Base-by-base conservation (phyloP, 2,329 filamentous ascomycete genomes). In the Alternaria ethzedia region DNA sequence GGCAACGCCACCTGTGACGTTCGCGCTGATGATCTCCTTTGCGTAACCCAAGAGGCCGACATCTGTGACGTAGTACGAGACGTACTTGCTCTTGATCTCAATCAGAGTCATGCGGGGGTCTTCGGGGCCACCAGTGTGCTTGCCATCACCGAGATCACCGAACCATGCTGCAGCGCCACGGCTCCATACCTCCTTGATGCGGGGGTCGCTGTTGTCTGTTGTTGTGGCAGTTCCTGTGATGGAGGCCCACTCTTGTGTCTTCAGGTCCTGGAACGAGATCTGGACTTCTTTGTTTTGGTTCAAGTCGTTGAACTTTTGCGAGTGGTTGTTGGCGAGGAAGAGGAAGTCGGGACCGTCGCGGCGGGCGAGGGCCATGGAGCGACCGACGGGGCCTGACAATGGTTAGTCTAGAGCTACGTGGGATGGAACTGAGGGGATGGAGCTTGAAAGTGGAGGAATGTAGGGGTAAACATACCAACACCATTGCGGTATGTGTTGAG, bases 351-450 rank as follows among this genome's bases (percentile, higher is more conserved):
- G 83, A 11, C 84, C 84, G 54, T 70, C 68, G 56, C 92, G 78
- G 90, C 92, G 82, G 57, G 82, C 82, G 25, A 84, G 71, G 49
- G 80, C 83, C 84, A 86, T 86, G 59, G 82, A 81, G 63, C 84
- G 82, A 41, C 79, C 79, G 32, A 83, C 80, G 15, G 81, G 81
- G 57, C 77, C 76, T 78, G 36, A 10, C 46, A n/a, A 30, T 9
- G 56, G 43, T 64, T 61, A 65, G 8, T n/a, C 20, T 23, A 13
- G 28, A 20, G 17, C 5, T 28, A n/a, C 11, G 26, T 17, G 25
- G 30, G 8, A 47, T n/a, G 12, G 5, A 25, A 25, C 7, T 15
- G 17, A 32, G 45, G 26, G n/a, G 4, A 59, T 44, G 25, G 8
- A 32, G 15, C 11, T 36, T 13, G 15, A 54, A 21, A 7, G 20